These are phyloP conservation scores for Diutina rugosa DNA, from an alignment of 1,139 yeast genomes.

Conservation along the genomic window DNA sequence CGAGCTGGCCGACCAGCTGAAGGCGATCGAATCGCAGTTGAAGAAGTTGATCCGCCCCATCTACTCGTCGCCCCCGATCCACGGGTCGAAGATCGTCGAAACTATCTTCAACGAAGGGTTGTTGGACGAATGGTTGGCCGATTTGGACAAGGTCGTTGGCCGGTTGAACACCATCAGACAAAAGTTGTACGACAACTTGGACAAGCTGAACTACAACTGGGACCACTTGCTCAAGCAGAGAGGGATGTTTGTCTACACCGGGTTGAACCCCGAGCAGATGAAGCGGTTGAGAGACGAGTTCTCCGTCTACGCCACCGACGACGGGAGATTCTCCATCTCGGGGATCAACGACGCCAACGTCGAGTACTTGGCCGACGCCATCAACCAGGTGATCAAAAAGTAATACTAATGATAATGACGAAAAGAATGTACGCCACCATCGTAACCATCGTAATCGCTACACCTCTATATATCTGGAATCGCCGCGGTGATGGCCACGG, in stretches of 20 bases:
- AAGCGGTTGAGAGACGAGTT: conserved; percentile 53
- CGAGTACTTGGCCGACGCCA: conserved; percentile 67
- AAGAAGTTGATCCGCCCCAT: conserved; percentile 73
- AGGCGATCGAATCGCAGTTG: conserved; percentile 61
- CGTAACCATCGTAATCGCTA: too few species aligned
- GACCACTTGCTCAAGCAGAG: conserved; percentile 78
- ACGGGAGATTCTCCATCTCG: conserved; percentile 87
- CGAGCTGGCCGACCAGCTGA: conserved; percentile 28
- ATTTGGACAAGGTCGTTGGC: conserved; percentile 64
- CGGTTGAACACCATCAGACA: conserved; percentile 70
- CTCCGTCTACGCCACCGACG: conserved; percentile 74
- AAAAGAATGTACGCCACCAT: background rate
- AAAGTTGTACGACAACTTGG: conserved; percentile 44
- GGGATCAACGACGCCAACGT: conserved; percentile 77
- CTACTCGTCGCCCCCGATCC: conserved; percentile 89
- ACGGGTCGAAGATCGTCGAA: conserved; percentile 83
- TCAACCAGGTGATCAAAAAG: conserved; percentile 39
- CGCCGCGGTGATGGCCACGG: too few species aligned
- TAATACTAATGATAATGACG: background rate
- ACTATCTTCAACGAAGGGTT: conserved; percentile 53
- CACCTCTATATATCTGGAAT: too few species aligned
- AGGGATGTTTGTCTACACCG: conserved; percentile 96
- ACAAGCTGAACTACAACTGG: conserved; percentile 57
- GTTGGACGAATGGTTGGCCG: conserved; percentile 63
- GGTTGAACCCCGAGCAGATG: conserved; percentile 61